Conservation (phyloP, 495 filamentous ascomycete species). For the Clavariopsis aquatica region DNA sequence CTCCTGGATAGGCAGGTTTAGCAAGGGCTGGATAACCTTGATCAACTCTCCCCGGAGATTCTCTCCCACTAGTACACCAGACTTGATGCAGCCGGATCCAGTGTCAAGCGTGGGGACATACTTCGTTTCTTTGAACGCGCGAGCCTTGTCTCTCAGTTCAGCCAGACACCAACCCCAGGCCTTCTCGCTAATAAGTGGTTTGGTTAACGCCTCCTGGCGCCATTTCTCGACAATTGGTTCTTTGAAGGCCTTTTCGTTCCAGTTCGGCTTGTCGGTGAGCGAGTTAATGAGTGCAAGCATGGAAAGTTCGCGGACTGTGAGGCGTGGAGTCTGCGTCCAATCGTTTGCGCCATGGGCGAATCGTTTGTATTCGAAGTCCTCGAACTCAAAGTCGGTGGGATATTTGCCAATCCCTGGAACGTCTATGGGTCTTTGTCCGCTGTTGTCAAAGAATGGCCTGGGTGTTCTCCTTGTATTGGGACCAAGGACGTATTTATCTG, state of each 20-base stretch:
- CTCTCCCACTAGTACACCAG: slow-evolving; percentile 22
- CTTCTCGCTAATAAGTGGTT: slow-evolving; percentile 19
- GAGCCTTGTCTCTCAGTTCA: slow-evolving; percentile 16
- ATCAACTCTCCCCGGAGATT: slow-evolving; percentile 23
- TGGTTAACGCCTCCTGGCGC: not conserved
- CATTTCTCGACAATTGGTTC: slow-evolving; percentile 28
- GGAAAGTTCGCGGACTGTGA: slow-evolving; percentile 48
- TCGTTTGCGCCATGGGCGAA: too few relatives aligned
- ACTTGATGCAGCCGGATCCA: slow-evolving; percentile 32
- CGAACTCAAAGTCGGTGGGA: too few relatives aligned
- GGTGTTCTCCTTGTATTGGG: too few relatives aligned
- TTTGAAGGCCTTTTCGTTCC: slow-evolving; percentile 42
- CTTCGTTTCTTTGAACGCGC: not conserved
- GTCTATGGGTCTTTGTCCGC: too few relatives aligned
- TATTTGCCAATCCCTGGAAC: too few relatives aligned
- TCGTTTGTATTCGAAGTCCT: too few relatives aligned
- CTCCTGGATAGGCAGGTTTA: slow-evolving; percentile 4
- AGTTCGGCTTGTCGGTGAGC: slow-evolving; percentile 45
- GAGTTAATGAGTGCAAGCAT: slow-evolving; percentile 43
- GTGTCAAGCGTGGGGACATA: slow-evolving; percentile 32
- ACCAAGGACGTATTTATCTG: too few relatives aligned
- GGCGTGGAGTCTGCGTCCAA: too few relatives aligned
- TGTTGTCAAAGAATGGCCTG: too few relatives aligned
- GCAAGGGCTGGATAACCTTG: slow-evolving; percentile 18
- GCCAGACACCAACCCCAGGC: slow-evolving; percentile 20